A percentile compares a stretch with the other conserved stretches of the same genome.
These are phyloP conservation scores for Theobroma cacao DNA, from an alignment of 345 rosid genomes.

Conservation along the genomic window DNA sequence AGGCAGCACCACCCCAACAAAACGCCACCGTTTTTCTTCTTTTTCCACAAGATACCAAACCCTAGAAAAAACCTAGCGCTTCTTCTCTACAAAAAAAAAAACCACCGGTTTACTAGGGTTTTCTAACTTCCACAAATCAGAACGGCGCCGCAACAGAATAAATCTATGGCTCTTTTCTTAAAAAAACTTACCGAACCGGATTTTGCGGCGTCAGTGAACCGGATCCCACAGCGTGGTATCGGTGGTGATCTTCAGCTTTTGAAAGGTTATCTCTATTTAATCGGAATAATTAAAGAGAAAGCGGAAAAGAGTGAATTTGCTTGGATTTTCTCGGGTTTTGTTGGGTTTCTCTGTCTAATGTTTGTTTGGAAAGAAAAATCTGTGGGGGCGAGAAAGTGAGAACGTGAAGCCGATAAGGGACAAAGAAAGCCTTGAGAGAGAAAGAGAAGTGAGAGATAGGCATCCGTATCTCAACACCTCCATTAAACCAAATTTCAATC, in stretches of 20 bases:
- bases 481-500: constrained; percentile 40
- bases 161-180: not conserved
- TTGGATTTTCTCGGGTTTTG: constrained; percentile 14
- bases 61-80: not conserved
- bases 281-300: not conserved
- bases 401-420: constrained; percentile 46
- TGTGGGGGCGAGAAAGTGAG: constrained; percentile 31
- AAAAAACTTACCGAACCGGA: not conserved
- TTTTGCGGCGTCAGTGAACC: not conserved
- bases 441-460: constrained; percentile 7
- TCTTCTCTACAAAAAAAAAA: not conserved
- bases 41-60: not conserved
- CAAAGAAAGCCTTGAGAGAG: constrained; percentile 38
- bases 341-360: constrained; percentile 13
- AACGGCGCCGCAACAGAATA: not conserved
- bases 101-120: constrained; percentile 7
- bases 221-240: not conserved
- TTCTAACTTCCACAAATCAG: not conserved
- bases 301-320: not conserved
- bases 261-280: not conserved
- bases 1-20: constrained; percentile 21
- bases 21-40: constrained; percentile 14
- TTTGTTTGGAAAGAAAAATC: constrained; percentile 30
- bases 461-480: constrained; percentile 38
- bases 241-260: not conserved